Evolutionary conservation across 129 eudicot species (phyloP).

Genomic region (Lactuca sativa): DNA sequence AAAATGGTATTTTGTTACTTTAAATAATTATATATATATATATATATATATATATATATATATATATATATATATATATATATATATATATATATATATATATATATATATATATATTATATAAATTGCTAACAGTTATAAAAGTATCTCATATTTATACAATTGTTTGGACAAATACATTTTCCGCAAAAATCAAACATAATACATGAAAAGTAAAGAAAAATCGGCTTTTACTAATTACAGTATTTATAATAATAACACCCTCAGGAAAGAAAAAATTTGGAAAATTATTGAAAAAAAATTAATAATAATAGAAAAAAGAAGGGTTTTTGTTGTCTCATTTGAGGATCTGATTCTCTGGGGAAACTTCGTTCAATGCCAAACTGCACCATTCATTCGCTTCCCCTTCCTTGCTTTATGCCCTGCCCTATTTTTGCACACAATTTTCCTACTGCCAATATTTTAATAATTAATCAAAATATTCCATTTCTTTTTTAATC

Average conservation of each 20-base stretch:
- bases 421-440: conserved; percentile 27
- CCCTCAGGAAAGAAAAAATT: conserved; percentile 23
- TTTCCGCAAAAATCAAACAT: conserved; percentile 34
- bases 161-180: conserved; percentile 15
- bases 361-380: conserved; percentile 39
- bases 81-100: too few relatives aligned
- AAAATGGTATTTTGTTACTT: not conserved
- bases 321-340: conserved; percentile 26
- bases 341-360: conserved; percentile 43
- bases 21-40: too few relatives aligned
- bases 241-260: conserved; percentile 38
- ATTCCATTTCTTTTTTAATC: conserved; percentile 23
- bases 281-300: conserved; percentile 24
- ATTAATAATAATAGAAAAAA: not conserved
- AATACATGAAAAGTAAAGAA: conserved; percentile 17
- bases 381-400: conserved; percentile 35
- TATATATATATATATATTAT: too few relatives aligned
- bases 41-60: too few relatives aligned
- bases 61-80: too few relatives aligned
- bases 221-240: conserved; percentile 36
- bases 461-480: conserved; percentile 25
- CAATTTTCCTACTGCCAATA: conserved; percentile 34
- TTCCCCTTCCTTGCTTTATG: conserved; percentile 40
- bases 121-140: not conserved
- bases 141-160: not conserved